These are phyloP conservation scores for Starmerella etchellsii DNA, from an alignment of 805 yeast genomes.

Conservation along the genomic window DNA sequence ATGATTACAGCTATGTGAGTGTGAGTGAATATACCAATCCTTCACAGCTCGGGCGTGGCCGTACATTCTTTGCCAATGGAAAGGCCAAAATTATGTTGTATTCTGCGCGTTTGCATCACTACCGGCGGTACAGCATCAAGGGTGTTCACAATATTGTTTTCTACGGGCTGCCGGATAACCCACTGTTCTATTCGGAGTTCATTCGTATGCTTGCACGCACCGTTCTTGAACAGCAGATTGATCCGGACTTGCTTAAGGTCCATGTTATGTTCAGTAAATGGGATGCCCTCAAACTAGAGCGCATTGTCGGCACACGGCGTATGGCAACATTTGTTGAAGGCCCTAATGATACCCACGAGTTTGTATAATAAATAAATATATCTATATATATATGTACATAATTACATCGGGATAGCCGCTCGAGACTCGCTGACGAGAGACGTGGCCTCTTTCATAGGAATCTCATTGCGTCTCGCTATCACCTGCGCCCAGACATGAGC, in stretches of 20 bases:
- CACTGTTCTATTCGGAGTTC: constrained; percentile 68
- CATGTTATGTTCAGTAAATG: constrained; percentile 60
- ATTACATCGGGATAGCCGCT: background rate
- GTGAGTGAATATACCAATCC: constrained; percentile 74
- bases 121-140: constrained; percentile 66
- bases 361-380: constrained; percentile 26
- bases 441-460: background rate
- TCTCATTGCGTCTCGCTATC: background rate
- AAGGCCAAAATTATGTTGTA: constrained; percentile 63
- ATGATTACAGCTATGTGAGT: constrained; percentile 54
- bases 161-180: constrained; percentile 77
- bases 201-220: constrained; percentile 47
- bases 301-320: constrained; percentile 67
- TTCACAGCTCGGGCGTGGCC: constrained; percentile 54
- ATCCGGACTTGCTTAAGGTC: constrained; percentile 40
- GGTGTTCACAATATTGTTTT: constrained; percentile 76
- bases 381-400: background rate
- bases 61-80: constrained; percentile 55
- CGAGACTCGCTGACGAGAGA: background rate
- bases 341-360: constrained; percentile 63
- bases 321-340: constrained; percentile 60
- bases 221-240: constrained; percentile 38
- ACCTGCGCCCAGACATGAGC: constrained; percentile 1
- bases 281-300: constrained; percentile 67
- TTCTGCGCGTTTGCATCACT: constrained; percentile 89